phyloP scores from a whole-genome alignment of 2,329 filamentous ascomycete species.

The Aspergillus persii region DNA sequence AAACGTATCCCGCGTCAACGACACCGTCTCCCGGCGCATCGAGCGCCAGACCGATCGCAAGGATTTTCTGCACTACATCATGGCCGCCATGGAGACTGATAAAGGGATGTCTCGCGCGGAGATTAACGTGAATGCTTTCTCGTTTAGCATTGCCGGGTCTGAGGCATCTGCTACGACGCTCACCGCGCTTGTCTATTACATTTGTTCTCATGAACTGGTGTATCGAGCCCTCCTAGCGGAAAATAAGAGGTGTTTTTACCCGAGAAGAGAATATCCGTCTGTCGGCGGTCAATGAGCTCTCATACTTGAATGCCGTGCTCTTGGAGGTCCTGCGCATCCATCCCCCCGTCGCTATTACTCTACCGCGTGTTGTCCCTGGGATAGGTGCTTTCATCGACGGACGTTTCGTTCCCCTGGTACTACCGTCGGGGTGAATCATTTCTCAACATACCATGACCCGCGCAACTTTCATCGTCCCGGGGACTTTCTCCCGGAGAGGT shows the following conservation, averaged over 20 bases:
- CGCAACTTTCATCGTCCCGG: neutral
- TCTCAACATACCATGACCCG: neutral
- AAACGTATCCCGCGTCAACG: constrained; percentile 1
- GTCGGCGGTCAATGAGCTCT: constrained; percentile 12
- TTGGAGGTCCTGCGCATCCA: constrained; percentile 28
- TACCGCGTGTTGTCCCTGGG: constrained; percentile 30
- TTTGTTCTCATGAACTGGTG: constrained; percentile 20
- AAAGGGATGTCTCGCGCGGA: neutral
- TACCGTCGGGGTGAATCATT: neutral
- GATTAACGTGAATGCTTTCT: neutral
- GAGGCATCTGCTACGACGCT: constrained; percentile 8
- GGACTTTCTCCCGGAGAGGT: neutral
- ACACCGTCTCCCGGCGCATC: neutral
- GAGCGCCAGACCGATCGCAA: constrained; percentile 1
- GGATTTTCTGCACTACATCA: constrained; percentile 5
- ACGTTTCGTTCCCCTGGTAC: constrained; percentile 19
- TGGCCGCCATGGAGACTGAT: neutral
- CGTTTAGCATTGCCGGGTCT: neutral
- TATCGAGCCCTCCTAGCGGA: constrained; percentile 22
- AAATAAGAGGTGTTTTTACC: constrained; percentile 19
- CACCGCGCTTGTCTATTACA: constrained; percentile 21
- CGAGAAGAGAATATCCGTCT: constrained; percentile 17
- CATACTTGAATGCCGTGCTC: constrained; percentile 28
- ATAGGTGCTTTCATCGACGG: constrained; percentile 27
- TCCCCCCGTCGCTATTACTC: constrained; percentile 28